phyloP scores from a whole-genome alignment of 768 basidiomycete species.

The Leccinellum albellum region DNA sequence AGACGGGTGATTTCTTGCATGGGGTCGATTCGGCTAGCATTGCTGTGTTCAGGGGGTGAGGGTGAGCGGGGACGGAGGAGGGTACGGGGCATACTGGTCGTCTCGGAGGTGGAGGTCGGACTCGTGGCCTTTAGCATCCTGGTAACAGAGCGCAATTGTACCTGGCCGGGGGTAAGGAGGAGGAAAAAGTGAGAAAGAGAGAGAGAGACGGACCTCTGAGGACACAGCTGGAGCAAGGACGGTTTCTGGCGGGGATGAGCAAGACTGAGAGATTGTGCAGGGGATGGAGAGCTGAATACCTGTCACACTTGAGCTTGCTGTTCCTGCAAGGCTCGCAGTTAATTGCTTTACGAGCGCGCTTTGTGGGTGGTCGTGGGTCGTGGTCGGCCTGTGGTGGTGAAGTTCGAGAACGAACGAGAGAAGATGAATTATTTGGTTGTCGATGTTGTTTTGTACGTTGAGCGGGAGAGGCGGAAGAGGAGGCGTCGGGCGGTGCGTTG shows the following conservation, averaged over 20 bases:
- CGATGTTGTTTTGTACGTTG: constrained; percentile 20
- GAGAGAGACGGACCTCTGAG: constrained; percentile 55
- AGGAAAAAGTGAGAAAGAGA: constrained; percentile 1
- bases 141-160: constrained; percentile 77
- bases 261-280: neutral
- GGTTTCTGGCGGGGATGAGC: constrained; percentile 48
- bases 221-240: constrained; percentile 87
- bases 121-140: constrained; percentile 67
- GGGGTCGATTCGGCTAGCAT: constrained; percentile 35
- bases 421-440: constrained; percentile 18
- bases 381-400: constrained; percentile 48
- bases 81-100: constrained; percentile 34
- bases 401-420: constrained; percentile 46
- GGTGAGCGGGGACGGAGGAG: constrained; percentile 32
- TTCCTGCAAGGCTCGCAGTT: constrained; percentile 87
- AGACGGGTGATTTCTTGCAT: constrained; percentile 39
- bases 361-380: constrained; percentile 67
- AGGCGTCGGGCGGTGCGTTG: constrained; percentile 11
- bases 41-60: constrained; percentile 30
- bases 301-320: constrained; percentile 87
- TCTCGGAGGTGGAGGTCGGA: constrained; percentile 52
- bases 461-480: constrained; percentile 10
- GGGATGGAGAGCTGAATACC: constrained; percentile 38
- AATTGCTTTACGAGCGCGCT: constrained; percentile 82
- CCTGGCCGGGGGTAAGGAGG: constrained; percentile 41